Evolutionary conservation across 768 basidiomycete genomes (phyloP), one percentile per base, ranked within the genome.

Genomic region (Xanthoconium stramineum): DNA sequence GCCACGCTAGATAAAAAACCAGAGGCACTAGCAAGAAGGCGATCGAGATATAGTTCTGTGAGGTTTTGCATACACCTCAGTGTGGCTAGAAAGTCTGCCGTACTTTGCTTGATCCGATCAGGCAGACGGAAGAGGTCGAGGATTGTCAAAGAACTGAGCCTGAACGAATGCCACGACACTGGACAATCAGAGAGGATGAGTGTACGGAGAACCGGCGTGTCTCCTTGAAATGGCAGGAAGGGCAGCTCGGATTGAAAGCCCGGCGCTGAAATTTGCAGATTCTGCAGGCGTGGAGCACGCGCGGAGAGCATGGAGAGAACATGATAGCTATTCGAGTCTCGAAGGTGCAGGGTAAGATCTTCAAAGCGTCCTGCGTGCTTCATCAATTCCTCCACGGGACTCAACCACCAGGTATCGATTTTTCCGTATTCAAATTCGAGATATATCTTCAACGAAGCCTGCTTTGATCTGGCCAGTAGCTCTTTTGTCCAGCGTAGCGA

Each of bases 1-100:
- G 11, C 12, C 20, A 4, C 12, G 28, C 43, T 28, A 29, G 43
- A 44, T 8, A 44, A 24, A 24, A 24, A 24, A 24, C 24, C 24
- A 24, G 24, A 24, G 24, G 24, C 24, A 24, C 24, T 24, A 24
- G 73, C 69, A 9, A 77, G 61, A 9, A 65, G 61, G 45, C 69
- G 44, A 20, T 72, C 62, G 17, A 79, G 63, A 44, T 69, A 64
- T 2, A 78, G 69, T n/a, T 62, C 57, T 47, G 65, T 67, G 1
- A 78, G 61, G 36, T 53, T 20, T 3, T 28, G 24, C 28, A 14
- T 29, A 15, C 11, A 0, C 12, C 24, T 28, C 43, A 44, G 43
- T 6, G 11, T 71, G 15, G 65, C 50, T 9, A 74, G 46, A 13
- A 80, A 58, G 42, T 73, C 67, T 7, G 50, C 51, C n/a, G 66